Evolutionary conservation across 805 yeast species (phyloP).

Genomic region (Myxozyma udenii): DNA sequence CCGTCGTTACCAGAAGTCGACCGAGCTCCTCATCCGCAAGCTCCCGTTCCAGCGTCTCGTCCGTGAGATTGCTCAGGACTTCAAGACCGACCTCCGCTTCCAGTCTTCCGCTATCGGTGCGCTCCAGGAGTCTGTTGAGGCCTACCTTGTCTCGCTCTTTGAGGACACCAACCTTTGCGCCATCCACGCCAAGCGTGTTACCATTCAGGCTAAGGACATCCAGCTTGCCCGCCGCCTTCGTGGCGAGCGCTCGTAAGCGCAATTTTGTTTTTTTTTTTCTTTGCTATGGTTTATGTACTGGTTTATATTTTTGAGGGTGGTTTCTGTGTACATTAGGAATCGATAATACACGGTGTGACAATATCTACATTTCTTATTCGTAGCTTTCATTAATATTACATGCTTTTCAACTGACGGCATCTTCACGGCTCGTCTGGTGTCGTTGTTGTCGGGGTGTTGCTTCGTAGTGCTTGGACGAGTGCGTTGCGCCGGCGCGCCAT

Average conservation of each 20-base stretch:
- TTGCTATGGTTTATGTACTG: constrained; percentile 9
- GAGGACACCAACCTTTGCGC: constrained; percentile 92
- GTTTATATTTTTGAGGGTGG: constrained; percentile 9
- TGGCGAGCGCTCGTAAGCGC: constrained; percentile 48
- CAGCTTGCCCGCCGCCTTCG: constrained; percentile 89
- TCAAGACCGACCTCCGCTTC: constrained; percentile 82
- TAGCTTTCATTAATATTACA: background rate
- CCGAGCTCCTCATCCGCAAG: constrained; percentile 82
- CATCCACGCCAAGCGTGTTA: constrained; percentile 90
- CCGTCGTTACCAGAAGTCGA: constrained; percentile 87
- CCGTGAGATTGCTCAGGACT: constrained; percentile 84
- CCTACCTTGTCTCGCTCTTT: constrained; percentile 78
- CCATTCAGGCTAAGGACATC: constrained; percentile 88
- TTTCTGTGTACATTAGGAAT: constrained; percentile 25
- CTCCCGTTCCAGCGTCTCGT: constrained; percentile 89
- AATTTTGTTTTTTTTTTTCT: constrained; percentile 2
- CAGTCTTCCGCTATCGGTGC: constrained; percentile 90
- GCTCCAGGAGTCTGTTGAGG: constrained; percentile 86
- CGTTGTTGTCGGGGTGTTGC: background rate
- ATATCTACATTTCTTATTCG: too few relatives aligned
- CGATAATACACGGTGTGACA: constrained; percentile 13
- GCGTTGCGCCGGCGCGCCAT: constrained; percentile 28
- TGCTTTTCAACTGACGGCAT: background rate
- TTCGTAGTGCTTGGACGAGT: constrained; percentile 19
- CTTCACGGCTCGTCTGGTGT: background rate